phyloP scores from a whole-genome alignment of 1,284 basidiomycete species.

The Rhodotorula sp. region DNA sequence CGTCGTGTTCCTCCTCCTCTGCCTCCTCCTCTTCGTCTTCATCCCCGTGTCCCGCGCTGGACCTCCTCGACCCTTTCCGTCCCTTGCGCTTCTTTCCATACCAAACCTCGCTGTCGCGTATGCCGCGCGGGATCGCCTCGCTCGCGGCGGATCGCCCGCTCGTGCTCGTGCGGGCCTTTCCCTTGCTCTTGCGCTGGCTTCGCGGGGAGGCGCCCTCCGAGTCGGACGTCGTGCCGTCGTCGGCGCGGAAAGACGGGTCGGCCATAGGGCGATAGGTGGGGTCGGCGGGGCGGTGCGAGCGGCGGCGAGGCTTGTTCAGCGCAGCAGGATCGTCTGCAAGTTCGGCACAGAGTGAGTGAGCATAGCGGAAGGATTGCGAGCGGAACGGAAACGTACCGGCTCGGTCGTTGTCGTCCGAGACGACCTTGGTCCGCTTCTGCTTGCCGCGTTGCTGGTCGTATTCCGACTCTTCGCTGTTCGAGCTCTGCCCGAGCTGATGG shows the following conservation, averaged over 20 bases:
- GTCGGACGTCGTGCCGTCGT: conserved; percentile 19
- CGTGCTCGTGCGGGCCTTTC: conserved; percentile 24
- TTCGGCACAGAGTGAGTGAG: no score
- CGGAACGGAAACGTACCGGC: background rate
- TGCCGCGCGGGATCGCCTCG: conserved; percentile 33
- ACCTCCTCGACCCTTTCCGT: conserved; percentile 11
- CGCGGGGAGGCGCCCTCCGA: conserved; percentile 9
- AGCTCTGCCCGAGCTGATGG: conserved; percentile 14
- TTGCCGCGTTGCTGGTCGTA: conserved; percentile 14
- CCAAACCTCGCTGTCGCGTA: conserved; percentile 36
- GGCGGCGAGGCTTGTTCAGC: conserved; percentile 12
- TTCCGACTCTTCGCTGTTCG: conserved; percentile 27
- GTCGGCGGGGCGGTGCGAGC: conserved; percentile 23
- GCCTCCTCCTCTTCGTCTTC: conserved; percentile 1
- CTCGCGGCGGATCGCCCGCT: background rate
- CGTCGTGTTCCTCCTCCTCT: conserved; percentile 12
- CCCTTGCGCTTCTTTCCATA: conserved; percentile 38
- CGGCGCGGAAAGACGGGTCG: conserved; percentile 23
- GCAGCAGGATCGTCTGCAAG: conserved; percentile 1
- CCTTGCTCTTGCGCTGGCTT: conserved; percentile 28
- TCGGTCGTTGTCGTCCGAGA: conserved; percentile 17
- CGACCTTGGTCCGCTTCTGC: conserved; percentile 25
- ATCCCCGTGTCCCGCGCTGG: conserved; percentile 5
- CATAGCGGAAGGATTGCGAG: fast-evolving
- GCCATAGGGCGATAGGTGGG: conserved; percentile 10